These are phyloP conservation scores for Sclerotinia borealis DNA, from an alignment of 2,329 filamentous ascomycete genomes.

Conservation along the genomic window DNA sequence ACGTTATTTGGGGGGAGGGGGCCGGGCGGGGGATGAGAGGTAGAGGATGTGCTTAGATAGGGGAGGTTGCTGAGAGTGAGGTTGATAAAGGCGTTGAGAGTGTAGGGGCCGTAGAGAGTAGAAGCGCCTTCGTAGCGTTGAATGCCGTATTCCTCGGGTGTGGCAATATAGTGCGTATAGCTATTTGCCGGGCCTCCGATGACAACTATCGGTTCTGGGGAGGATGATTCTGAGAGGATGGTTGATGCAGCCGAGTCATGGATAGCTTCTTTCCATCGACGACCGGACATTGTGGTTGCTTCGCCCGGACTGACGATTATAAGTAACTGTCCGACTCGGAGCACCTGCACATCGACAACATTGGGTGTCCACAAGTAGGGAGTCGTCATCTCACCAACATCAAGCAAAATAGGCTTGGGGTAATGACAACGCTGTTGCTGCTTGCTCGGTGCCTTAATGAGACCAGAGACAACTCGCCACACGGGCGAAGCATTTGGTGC, in stretches of 20 bases:
- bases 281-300: conserved; percentile 85
- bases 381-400: conserved; percentile 71
- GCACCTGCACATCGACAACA: conserved; percentile 78
- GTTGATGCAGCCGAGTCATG: conserved; percentile 44
- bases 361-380: conserved; percentile 91
- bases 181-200: conserved; percentile 85
- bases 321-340: conserved; percentile 78
- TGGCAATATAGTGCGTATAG: conserved; percentile 73
- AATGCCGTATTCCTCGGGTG: conserved; percentile 71
- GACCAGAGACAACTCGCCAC: conserved; percentile 69
- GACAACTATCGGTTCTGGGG: conserved; percentile 65
- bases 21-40: conserved; percentile 44
- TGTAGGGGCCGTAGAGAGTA: conserved; percentile 78
- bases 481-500: conserved; percentile 60
- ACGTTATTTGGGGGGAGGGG: conserved; percentile 73
- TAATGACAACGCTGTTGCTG: conserved; percentile 71
- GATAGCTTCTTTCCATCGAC: conserved; percentile 75
- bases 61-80: conserved; percentile 67
- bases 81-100: conserved; percentile 82
- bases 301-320: conserved; percentile 83
- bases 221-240: conserved; percentile 25
- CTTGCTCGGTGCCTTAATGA: conserved; percentile 63
- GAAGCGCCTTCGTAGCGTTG: conserved; percentile 95
- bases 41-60: conserved; percentile 50
- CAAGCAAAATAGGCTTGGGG: conserved; percentile 78